Evolutionary conservation across 768 basidiomycete genomes (phyloP), one percentile per base, ranked within the genome.

Genomic region (Phlebiopsis gigantea): DNA sequence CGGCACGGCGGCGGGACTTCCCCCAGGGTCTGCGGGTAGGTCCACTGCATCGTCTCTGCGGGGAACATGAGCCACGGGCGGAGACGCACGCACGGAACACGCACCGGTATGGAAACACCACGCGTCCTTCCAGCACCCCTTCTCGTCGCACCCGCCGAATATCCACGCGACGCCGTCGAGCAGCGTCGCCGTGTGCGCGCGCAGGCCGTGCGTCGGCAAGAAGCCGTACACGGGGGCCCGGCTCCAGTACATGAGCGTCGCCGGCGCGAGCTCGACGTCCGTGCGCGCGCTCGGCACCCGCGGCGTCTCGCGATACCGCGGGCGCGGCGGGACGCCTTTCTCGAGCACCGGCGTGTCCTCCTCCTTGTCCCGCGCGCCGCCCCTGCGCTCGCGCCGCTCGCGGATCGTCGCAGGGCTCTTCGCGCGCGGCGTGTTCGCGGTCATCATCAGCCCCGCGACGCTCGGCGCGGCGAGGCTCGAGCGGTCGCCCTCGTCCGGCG

Each of bases 21-120:
- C n/a, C 94, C 94, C 2, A 78, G 62, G 19, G 84, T 85, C 17
- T 88, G 83, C 0, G 90, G 85, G 58, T 85, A 83, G 0, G 83
- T 80, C 94, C 94, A 96, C 67, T 88, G 84, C 82, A 95, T 88
- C 22, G 89, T 92, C 69, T 94, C 91, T 92, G 59, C 8, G n/a
- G 15, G 26, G 19, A 4, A 10, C 19, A 29, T 51, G 15, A 39
- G n/a, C 31, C 9, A 6, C n/a, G 22, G 28, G 5, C 24, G 22
- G 15, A 10, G 28, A 25, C n/a, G 24, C 25, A 21, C 5, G 4
- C 19, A 24, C 9, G 29, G 21, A 26, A 24, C 24, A 61, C 73
- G 43, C 46, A 89, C 91, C 92, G 0, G 81, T 88, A 68, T 96
- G 92, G 62, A 94, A 92, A 62, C 85, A 90, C 63, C 87, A 90